Percentiles rank a stretch among this genome's conserved stretches.
Evolutionary conservation across 2,329 filamentous ascomycete genomes (phyloP).

Genomic region (Fusarium subtropicale): DNA sequence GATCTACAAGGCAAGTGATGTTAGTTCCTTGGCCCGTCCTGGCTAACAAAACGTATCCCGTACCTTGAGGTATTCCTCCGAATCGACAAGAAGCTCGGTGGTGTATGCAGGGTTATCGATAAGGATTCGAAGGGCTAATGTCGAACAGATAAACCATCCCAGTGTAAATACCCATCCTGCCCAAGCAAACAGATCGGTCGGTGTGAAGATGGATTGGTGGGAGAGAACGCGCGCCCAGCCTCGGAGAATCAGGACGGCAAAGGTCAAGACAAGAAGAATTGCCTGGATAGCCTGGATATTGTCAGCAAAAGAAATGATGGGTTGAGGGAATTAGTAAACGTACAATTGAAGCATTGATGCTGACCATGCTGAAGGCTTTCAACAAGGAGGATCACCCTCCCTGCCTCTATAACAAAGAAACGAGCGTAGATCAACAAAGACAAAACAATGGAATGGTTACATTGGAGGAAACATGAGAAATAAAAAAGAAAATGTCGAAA

Average conservation of each 20-base stretch:
- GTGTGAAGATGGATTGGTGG: neutral
- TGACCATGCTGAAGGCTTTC: neutral
- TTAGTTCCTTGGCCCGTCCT: neutral
- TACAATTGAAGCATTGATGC: neutral
- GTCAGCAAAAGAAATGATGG: neutral
- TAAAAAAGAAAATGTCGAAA: neutral
- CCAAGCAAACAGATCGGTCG: slow-evolving; percentile 8
- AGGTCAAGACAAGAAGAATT: slow-evolving; percentile 6
- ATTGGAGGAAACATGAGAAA: neutral
- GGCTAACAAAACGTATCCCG: no score
- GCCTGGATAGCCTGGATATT: slow-evolving; percentile 4
- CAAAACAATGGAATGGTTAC: neutral
- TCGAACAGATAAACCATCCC: slow-evolving; percentile 29
- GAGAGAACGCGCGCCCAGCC: neutral
- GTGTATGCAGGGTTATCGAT: slow-evolving; percentile 16
- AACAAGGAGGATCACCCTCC: neutral
- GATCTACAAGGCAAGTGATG: neutral
- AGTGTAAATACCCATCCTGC: slow-evolving; percentile 18
- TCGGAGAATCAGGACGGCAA: neutral
- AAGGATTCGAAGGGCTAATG: slow-evolving; percentile 9
- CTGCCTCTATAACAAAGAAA: neutral
- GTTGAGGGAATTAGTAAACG: neutral
- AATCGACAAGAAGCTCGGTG: neutral
- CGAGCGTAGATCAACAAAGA: neutral
- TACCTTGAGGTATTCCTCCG: slow-evolving; percentile 16